These are phyloP conservation scores for Boletus smithii DNA, from an alignment of 1,284 basidiomycete species.

Conservation along the genomic window DNA sequence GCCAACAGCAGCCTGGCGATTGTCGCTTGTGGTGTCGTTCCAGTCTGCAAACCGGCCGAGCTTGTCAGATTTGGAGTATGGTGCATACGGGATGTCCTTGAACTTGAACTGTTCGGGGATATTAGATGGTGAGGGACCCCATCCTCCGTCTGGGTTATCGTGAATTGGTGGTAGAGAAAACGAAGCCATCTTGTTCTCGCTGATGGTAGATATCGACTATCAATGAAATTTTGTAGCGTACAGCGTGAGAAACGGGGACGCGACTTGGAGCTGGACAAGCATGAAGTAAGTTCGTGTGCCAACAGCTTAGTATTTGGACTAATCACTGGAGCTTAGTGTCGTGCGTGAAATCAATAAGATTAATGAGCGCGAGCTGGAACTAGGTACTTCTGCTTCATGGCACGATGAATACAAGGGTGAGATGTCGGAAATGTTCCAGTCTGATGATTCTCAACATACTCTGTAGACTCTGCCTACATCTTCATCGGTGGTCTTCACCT, in stretches of 20 bases:
- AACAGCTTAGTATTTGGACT: conserved; percentile 9
- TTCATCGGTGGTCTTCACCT: conserved; percentile 84
- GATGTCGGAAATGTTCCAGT: conserved; percentile 14
- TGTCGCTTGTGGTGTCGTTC: conserved; percentile 75
- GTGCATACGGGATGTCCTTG: conserved; percentile 92
- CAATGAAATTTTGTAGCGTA: conserved; percentile 18
- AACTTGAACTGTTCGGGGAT: conserved; percentile 79
- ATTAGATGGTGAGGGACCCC: conserved; percentile 76
- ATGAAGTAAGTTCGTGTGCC: conserved; percentile 61
- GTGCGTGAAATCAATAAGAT: conserved; percentile 92
- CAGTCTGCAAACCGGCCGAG: conserved; percentile 97
- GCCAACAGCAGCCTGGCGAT: conserved; percentile 56
- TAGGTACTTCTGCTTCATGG: conserved; percentile 82
- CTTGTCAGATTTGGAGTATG: conserved; percentile 98
- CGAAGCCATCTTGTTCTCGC: conserved; percentile 53
- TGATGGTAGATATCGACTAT: conserved; percentile 15
- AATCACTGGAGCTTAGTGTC: conserved; percentile 51
- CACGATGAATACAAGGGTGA: conserved; percentile 92
- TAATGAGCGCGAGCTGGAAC: conserved; percentile 88
- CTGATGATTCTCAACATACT: conserved; percentile 4
- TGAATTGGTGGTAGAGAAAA: conserved; percentile 76
- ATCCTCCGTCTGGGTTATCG: conserved; percentile 79
- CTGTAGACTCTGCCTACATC: conserved; percentile 88
- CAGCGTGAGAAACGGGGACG: conserved; percentile 49
- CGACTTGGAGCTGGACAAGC: conserved; percentile 28